These are phyloP conservation scores for Wickerhamiella infanticola DNA, from an alignment of 1,139 yeast species.

Conservation along the genomic window DNA sequence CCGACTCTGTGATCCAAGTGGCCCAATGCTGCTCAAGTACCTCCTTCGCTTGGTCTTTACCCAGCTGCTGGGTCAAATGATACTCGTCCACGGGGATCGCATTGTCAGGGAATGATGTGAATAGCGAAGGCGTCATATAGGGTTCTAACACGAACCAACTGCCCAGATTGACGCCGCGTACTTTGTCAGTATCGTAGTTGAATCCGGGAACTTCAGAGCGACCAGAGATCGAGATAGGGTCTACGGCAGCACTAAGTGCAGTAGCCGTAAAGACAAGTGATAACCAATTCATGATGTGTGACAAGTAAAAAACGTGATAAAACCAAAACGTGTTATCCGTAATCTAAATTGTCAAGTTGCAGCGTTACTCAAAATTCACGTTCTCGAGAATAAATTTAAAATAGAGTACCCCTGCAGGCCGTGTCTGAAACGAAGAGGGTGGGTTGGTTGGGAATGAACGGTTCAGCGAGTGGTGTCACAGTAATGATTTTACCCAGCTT, in stretches of 20 bases:
- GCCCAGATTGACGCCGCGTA: slow-evolving; percentile 74
- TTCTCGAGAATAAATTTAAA: too few species aligned
- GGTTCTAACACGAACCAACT: slow-evolving; percentile 86
- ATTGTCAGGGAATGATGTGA: slow-evolving; percentile 33
- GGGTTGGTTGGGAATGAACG: too few species aligned
- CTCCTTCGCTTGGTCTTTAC: slow-evolving; percentile 38
- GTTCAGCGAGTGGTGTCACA: too few species aligned
- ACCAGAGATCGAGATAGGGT: not conserved
- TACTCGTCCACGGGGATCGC: slow-evolving; percentile 75
- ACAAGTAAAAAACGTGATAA: too few species aligned
- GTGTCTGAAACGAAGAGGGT: too few species aligned
- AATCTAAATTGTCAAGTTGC: too few species aligned
- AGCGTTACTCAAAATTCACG: too few species aligned
- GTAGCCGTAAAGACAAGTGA: not conserved
- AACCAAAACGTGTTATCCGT: too few species aligned
- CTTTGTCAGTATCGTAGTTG: slow-evolving; percentile 38
- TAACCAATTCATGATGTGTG: not conserved
- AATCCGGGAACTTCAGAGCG: slow-evolving; percentile 18
- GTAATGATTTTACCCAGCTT: too few species aligned
- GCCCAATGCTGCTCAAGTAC: slow-evolving; percentile 61
- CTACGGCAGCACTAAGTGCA: not conserved
- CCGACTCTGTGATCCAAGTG: slow-evolving; percentile 61
- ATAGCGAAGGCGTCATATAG: slow-evolving; percentile 71
- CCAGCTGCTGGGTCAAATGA: slow-evolving; percentile 48
- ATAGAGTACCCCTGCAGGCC: too few species aligned